Evolutionary conservation across 2,329 filamentous ascomycete genomes (phyloP).

Genomic region (Venturia asperata): DNA sequence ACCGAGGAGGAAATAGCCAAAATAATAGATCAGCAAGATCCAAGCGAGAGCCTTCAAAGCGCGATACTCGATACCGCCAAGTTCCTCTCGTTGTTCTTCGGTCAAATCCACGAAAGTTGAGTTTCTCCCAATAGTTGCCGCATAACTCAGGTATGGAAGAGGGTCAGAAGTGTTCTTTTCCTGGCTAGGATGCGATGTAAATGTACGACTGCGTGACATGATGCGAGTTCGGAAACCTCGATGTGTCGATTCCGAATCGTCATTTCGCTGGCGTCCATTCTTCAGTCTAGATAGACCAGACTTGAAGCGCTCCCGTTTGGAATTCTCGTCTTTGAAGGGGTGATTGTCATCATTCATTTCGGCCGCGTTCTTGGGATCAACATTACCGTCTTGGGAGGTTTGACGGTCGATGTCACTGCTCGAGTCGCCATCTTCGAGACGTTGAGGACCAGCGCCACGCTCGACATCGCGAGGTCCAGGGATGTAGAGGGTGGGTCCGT

Average conservation of each 20-base stretch:
- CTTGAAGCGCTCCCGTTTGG: slow-evolving; percentile 18
- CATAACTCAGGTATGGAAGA: slow-evolving; percentile 89
- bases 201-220: slow-evolving; percentile 42
- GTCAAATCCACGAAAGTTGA: slow-evolving; percentile 84
- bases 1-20: slow-evolving; percentile 73
- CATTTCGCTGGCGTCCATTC: slow-evolving; percentile 18
- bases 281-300: slow-evolving; percentile 18
- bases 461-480: slow-evolving; percentile 89
- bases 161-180: slow-evolving; percentile 46
- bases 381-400: slow-evolving; percentile 28
- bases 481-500: slow-evolving; percentile 72
- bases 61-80: slow-evolving; percentile 94
- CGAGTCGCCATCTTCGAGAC: slow-evolving; percentile 39
- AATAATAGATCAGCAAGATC: slow-evolving; percentile 68
- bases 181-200: slow-evolving; percentile 52
- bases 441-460: slow-evolving; percentile 63
- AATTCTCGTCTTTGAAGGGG: not conserved
- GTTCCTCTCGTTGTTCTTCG: slow-evolving; percentile 85
- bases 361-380: not conserved
- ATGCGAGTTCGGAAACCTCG: slow-evolving; percentile 18
- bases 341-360: slow-evolving; percentile 1
- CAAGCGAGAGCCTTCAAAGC: slow-evolving; percentile 78
- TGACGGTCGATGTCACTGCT: slow-evolving; percentile 23
- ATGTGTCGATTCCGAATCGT: not conserved
- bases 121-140: slow-evolving; percentile 86